A percentile compares a stretch with the other conserved stretches of the same genome.
Evolutionary conservation across 176 grass and related monocot genomes (phyloP).

Genomic region (Lolium rigidum): DNA sequence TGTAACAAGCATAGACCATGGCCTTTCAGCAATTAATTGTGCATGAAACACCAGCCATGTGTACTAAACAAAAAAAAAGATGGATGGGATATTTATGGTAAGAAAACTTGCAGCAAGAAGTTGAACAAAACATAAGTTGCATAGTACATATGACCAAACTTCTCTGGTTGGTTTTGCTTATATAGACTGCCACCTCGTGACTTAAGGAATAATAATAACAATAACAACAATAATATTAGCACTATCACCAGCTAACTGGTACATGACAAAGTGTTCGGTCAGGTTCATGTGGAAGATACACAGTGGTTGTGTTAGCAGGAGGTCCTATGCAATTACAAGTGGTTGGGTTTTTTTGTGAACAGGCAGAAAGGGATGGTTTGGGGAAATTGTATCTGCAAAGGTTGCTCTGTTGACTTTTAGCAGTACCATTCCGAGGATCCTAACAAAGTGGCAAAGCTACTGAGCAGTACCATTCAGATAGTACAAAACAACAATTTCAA

Average conservation of each 20-base stretch:
- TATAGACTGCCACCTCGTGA: neutral
- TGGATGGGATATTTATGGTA: neutral
- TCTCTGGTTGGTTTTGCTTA: neutral
- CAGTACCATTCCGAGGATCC: too few relatives aligned
- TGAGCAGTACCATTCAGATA: neutral
- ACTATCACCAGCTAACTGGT: neutral
- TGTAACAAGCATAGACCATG: neutral
- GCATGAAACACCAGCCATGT: neutral
- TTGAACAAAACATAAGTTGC: neutral
- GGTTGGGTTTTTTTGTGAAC: too few relatives aligned
- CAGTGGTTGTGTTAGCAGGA: too few relatives aligned
- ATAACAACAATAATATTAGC: neutral
- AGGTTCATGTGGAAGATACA: too few relatives aligned
- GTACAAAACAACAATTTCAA: neutral
- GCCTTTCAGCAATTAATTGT: neutral
- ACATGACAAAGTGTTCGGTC: neutral
- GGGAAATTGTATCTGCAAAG: too few relatives aligned
- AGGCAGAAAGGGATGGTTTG: too few relatives aligned
- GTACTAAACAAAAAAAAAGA: neutral
- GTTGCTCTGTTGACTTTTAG: too few relatives aligned
- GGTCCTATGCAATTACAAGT: too few relatives aligned
- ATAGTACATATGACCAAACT: neutral
- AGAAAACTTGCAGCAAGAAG: neutral
- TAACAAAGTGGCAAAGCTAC: too few relatives aligned
- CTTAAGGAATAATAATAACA: neutral